phyloP scores from a whole-genome alignment of 495 filamentous ascomycete species.

The Filosporella fistucella region DNA sequence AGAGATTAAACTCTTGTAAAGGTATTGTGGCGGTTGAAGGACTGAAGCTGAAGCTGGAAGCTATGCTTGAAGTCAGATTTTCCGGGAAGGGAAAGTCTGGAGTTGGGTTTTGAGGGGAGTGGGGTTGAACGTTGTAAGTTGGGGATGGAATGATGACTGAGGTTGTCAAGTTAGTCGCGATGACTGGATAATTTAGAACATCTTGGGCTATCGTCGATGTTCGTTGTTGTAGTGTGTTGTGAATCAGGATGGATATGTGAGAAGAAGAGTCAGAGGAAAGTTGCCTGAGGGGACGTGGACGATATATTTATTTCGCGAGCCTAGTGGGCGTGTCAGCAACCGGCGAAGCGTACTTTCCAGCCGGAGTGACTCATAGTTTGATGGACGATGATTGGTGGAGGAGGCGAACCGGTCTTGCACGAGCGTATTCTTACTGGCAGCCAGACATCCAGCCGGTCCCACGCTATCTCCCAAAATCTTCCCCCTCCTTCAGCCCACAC shows the following conservation, averaged over 20 bases:
- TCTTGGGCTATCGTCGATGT: slow-evolving; percentile 25
- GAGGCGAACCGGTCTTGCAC: too few species aligned
- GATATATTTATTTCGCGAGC: too few species aligned
- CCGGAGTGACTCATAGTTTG: too few species aligned
- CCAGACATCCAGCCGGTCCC: too few species aligned
- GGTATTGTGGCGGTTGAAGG: slow-evolving; percentile 44
- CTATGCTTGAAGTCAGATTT: slow-evolving; percentile 49
- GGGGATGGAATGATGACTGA: slow-evolving; percentile 42
- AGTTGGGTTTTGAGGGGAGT: slow-evolving; percentile 47
- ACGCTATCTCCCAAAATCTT: too few species aligned
- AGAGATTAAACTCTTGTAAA: slow-evolving; percentile 47
- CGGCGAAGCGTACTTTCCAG: too few species aligned
- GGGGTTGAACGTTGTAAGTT: slow-evolving; percentile 32
- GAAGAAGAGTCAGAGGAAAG: slow-evolving; percentile 16
- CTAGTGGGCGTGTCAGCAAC: too few species aligned
- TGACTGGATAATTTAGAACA: slow-evolving; percentile 33
- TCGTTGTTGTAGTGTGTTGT: slow-evolving; percentile 21
- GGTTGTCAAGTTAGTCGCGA: slow-evolving; percentile 21
- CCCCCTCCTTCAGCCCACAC: too few species aligned
- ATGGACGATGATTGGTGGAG: too few species aligned
- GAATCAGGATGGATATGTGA: slow-evolving; percentile 15
- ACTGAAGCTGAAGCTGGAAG: slow-evolving; percentile 43
- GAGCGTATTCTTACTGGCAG: too few species aligned
- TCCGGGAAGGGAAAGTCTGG: slow-evolving; percentile 50
- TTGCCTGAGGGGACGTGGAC: slow-evolving; percentile 3